phyloP scores from a whole-genome alignment of 2,329 filamentous ascomycete species.

The Huntiella bhutanensis region DNA sequence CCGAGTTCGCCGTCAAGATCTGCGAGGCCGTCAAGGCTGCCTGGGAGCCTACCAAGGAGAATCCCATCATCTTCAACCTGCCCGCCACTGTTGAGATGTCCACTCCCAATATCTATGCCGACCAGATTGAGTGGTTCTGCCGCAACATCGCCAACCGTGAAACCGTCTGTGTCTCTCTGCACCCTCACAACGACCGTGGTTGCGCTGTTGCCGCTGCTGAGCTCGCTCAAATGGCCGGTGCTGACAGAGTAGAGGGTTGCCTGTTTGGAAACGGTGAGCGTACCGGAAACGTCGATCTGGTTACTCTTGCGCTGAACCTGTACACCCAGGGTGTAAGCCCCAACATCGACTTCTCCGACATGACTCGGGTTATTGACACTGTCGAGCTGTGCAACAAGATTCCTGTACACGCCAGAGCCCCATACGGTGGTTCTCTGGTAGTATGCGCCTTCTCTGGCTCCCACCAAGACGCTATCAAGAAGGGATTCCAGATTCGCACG shows the following conservation, averaged over 20 bases:
- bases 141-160: constrained; percentile 65
- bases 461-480: constrained; percentile 94
- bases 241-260: constrained; percentile 83
- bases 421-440: constrained; percentile 82
- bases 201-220: constrained; percentile 81
- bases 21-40: constrained; percentile 89
- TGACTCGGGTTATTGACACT: constrained; percentile 66
- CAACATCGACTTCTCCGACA: constrained; percentile 77
- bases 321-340: constrained; percentile 85
- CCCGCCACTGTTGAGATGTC: constrained; percentile 91
- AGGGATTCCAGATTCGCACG: constrained; percentile 61
- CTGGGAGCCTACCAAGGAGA: constrained; percentile 65
- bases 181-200: constrained; percentile 88
- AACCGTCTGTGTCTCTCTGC: constrained; percentile 73
- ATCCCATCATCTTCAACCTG: constrained; percentile 88
- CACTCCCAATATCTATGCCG: constrained; percentile 88
- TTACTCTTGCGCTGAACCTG: constrained; percentile 79
- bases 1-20: constrained; percentile 64
- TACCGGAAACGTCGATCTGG: constrained; percentile 87
- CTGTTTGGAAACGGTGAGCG: constrained; percentile 90
- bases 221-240: constrained; percentile 88
- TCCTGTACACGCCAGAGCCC: constrained; percentile 71
- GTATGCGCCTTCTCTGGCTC: constrained; percentile 80
- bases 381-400: constrained; percentile 93
- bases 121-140: constrained; percentile 94